Percentiles rank a stretch among this genome's conserved stretches.
phyloP scores from a whole-genome alignment of 106 monocot species.

The Allium fistulosum region DNA sequence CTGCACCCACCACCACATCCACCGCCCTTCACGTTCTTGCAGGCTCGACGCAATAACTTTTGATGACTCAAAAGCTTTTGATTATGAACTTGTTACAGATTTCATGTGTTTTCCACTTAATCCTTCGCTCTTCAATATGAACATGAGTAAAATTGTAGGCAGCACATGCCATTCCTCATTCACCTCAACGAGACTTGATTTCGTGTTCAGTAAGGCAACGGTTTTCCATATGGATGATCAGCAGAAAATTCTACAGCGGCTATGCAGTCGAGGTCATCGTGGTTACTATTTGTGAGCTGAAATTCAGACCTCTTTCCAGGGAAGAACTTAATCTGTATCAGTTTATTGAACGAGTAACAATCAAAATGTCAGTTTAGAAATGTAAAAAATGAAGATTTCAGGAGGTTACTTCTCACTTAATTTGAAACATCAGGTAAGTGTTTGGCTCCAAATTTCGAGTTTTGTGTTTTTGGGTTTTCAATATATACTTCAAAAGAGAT shows the following conservation, averaged over 20 bases:
- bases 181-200: constrained; percentile 51
- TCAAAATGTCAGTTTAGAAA: not conserved
- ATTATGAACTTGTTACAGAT: not conserved
- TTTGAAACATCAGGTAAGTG: too few relatives aligned
- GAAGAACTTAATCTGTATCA: constrained; percentile 67
- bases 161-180: constrained; percentile 68
- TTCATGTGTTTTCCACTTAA: constrained; percentile 4
- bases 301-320: constrained; percentile 63
- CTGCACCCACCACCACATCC: too few relatives aligned
- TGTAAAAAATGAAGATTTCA: not conserved
- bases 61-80: not conserved
- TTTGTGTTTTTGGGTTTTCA: too few relatives aligned
- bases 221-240: constrained; percentile 69
- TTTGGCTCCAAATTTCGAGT: too few relatives aligned
- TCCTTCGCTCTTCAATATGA: constrained; percentile 47
- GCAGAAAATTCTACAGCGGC: constrained; percentile 64
- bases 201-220: constrained; percentile 57
- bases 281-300: constrained; percentile 35
- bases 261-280: constrained; percentile 19
- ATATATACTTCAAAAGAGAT: too few relatives aligned
- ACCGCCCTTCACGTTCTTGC: too few relatives aligned
- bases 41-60: not conserved
- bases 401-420: too few relatives aligned
- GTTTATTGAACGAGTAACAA: not conserved
- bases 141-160: constrained; percentile 42